A percentile compares a stretch with the other conserved stretches of the same genome.
Evolutionary conservation across 108 stramenopile species (phyloP).

Genomic region (Fragilariopsis cylindrus): DNA sequence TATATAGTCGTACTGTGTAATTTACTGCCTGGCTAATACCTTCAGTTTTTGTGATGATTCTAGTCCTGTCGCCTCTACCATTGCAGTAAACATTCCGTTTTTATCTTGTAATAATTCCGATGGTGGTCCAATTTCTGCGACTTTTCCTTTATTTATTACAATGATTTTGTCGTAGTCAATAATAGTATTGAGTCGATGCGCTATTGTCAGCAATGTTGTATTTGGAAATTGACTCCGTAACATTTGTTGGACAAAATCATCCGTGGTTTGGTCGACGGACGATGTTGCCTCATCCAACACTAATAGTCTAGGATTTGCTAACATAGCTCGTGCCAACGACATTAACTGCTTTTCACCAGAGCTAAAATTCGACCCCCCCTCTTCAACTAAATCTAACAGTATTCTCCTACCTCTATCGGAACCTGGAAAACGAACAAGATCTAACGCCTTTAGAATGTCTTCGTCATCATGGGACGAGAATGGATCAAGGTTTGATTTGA

Average conservation of each 20-base stretch:
- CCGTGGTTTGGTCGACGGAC: conserved; percentile 84
- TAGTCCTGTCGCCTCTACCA: not conserved
- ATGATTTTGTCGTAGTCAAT: conserved; percentile 89
- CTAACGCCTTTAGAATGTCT: conserved; percentile 58
- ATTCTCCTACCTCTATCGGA: not conserved
- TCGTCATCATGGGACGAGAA: conserved; percentile 57
- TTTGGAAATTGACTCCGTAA: conserved; percentile 66
- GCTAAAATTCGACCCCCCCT: conserved; percentile 91
- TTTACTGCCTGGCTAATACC: too few species aligned
- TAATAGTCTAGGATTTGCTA: conserved; percentile 77
- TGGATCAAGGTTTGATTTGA: conserved; percentile 94
- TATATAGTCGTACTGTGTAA: too few species aligned
- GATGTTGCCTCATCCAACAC: conserved; percentile 94
- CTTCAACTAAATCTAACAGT: conserved; percentile 80
- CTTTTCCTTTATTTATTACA: conserved; percentile 85
- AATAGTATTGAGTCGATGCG: conserved; percentile 94
- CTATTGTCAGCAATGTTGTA: conserved; percentile 91
- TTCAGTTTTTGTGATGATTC: too few species aligned
- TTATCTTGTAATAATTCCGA: conserved; percentile 51
- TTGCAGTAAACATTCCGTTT: not conserved
- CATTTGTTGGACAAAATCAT: conserved; percentile 81
- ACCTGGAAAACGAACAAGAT: conserved; percentile 42
- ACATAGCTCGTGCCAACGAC: conserved; percentile 91
- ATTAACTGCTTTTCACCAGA: conserved; percentile 95
- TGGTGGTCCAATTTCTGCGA: conserved; percentile 92